Evolutionary conservation across 164 flowering plant genomes (phyloP).

Genomic region (Piper betle): DNA sequence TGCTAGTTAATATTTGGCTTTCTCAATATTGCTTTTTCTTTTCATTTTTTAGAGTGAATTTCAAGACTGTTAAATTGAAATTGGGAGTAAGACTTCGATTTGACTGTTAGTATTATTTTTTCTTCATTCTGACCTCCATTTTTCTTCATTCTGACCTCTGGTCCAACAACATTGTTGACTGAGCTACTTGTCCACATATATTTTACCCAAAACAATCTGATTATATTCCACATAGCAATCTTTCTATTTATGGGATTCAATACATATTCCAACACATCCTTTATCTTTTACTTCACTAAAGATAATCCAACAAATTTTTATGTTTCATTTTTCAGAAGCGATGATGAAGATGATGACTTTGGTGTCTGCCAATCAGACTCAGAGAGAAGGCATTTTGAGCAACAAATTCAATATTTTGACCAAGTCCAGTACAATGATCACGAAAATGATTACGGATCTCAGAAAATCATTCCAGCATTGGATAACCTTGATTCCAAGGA

Average conservation of each 20-base stretch:
- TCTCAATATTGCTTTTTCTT: too few relatives aligned
- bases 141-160: not conserved
- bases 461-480: conserved; percentile 33
- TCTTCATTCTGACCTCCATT: not conserved
- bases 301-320: not conserved
- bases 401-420: conserved; percentile 29
- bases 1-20: too few relatives aligned
- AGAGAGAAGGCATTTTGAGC: conserved; percentile 31
- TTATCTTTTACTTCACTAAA: not conserved
- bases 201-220: not conserved
- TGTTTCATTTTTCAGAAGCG: conserved; percentile 35
- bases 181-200: too few relatives aligned
- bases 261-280: too few relatives aligned
- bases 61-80: too few relatives aligned
- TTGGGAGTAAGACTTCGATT: not conserved
- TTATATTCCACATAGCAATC: too few relatives aligned
- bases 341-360: conserved; percentile 58
- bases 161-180: too few relatives aligned
- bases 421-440: conserved; percentile 41
- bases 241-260: too few relatives aligned
- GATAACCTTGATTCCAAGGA: conserved; percentile 27
- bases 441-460: conserved; percentile 32
- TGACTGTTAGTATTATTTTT: not conserved
- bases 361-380: conserved; percentile 39
- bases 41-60: not conserved